Base-by-base conservation (phyloP, 169 alveolate species). In the Plasmodium reichenowi region DNA sequence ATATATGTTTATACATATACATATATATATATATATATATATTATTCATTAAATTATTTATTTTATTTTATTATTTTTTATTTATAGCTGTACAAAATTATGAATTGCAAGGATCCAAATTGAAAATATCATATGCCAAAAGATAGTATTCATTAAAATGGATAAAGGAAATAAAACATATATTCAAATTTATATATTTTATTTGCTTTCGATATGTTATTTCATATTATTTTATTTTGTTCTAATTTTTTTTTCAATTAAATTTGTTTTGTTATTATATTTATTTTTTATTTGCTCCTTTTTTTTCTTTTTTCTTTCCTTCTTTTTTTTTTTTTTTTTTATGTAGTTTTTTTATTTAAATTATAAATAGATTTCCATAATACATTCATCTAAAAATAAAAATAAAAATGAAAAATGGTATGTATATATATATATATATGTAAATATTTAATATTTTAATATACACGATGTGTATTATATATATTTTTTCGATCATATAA, bases 11-110 rank as follows among this genome's bases (percentile, higher is more conserved):
- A 17, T 13, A 72, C 52, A 47, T 17, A 7, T 50, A 15, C 5
- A 54, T n/a, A 54, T 10, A 52, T 15, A 56, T 60, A 48, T 60
- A 50, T 52, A 5, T 13, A 72, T 72, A 47, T 17, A 7, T 50
- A 15, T 22, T 7, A 64, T 59, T 70, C 47, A 38, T 38, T 38
- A 5, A 38, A 38, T 38, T 38, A 38, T 38, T 38, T 38, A 38
- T 38, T 64, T 24, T 71, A 20, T 71, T 47, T 17, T 24, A 12
- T 52, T 26, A 20, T 20, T 78, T 67, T 60, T 45, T 15, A 26
- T 68, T 71, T 88, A 24, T 56, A 88, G 93, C 76, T 63, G 62
- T 88, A 26, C 93, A 88, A 75, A 74, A 88, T 74, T 88, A 88
- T 56, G 85, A 72, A 52, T 67, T 88, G 54, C 85, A 72, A 45